A percentile compares a stretch with the other conserved stretches of the same genome.
Conservation (phyloP, 768 basidiomycete species). For the Serendipita sp. region DNA sequence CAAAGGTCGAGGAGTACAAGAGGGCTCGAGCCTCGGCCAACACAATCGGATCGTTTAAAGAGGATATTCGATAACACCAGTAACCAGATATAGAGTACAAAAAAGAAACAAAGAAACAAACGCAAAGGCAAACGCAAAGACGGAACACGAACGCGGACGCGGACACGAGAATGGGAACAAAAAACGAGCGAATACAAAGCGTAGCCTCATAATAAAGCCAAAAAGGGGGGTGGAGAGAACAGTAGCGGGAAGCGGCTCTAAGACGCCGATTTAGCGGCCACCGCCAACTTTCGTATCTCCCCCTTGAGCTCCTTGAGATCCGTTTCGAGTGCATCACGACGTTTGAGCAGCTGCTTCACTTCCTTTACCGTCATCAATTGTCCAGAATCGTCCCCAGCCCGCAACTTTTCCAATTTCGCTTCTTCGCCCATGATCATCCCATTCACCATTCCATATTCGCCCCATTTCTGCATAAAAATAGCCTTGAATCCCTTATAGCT, state of each 20-base stretch:
- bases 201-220: no score
- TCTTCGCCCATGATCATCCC: background rate
- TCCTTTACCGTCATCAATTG: background rate
- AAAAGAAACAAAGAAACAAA: background rate
- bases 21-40: no score
- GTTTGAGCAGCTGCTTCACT: background rate
- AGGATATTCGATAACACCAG: no score
- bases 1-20: no score
- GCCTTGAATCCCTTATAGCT: slow-evolving; percentile 1
- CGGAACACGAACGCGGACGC: background rate
- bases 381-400: background rate
- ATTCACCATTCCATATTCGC: background rate
- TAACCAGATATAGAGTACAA: background rate
- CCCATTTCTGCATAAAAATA: background rate
- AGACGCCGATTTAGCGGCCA: background rate
- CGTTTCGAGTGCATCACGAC: background rate
- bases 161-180: background rate
- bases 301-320: background rate
- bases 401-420: background rate
- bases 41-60: no score
- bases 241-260: background rate
- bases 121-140: background rate
- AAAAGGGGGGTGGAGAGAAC: no score
- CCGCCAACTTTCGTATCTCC: background rate
- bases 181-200: background rate